Evolutionary conservation across 768 basidiomycete species (phyloP), one percentile per base, ranked within the genome.

Genomic region (Lactarius psammicola): DNA sequence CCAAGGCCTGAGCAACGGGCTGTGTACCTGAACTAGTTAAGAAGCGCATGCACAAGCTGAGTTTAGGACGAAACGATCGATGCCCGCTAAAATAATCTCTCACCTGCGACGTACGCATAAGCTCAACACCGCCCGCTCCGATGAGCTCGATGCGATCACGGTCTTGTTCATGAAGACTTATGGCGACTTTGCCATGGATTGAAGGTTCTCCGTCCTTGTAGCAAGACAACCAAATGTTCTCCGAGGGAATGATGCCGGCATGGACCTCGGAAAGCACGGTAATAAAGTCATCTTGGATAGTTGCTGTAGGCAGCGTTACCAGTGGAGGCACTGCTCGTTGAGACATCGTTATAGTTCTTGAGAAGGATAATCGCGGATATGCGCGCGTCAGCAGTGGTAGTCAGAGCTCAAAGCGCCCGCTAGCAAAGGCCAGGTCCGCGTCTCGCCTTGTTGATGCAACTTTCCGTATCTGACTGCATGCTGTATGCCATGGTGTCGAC

Each of bases 181-280:
- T 54, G 36, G 55, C 26, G 18, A 70, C 34, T 46, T 69, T 70
- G 49, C 68, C 64, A 30, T 70, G 69, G n/a, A 70, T 23, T 23
- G 69, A 69, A 1, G 59, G 59, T 42, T 70, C 64, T 8, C 62
- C 64, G 17, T 63, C 60, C 56, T 69, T 70, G 64, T 66, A 69
- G 55, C 60, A 69, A 20, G 69, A 70, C 33, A 70, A 60, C 69
- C 69, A 70, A 36, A 70, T 53, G 44, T 56, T 46, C 55, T 70
- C 69, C 2, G 69, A 60, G 23, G 68, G 68, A 26, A 70, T 40
- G 13, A 60, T 46, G 28, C 64, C 69, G 56, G 64, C 58, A 30
- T 69, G 60, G 26, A 70, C 46, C 18, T 70, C 68, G n/a, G 64
- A 70, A 49, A 70, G 55, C 15, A 69, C 69, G 18, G 60, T 62